Conservation (phyloP, 495 filamentous ascomycete species). For the Daldinia concentrica region DNA sequence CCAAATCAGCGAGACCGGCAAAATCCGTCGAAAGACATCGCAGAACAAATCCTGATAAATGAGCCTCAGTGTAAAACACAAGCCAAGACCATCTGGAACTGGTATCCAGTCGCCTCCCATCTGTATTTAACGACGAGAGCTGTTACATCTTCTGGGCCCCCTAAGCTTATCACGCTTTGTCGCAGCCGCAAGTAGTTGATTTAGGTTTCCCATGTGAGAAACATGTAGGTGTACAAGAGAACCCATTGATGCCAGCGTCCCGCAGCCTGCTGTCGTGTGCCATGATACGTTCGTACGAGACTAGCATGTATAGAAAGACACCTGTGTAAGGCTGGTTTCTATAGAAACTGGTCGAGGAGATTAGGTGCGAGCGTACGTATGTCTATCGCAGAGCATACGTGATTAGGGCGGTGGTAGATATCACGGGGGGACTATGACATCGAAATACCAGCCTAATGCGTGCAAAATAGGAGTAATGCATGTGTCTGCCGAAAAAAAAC, state of each 20-base stretch:
- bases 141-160: background rate
- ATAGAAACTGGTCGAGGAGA: background rate
- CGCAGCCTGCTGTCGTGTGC: background rate
- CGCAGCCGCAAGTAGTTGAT: conserved; percentile 5
- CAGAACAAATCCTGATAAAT: conserved; percentile 7
- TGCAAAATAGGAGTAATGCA: conserved; percentile 5
- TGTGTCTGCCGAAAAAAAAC: conserved; percentile 24
- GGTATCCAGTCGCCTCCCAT: conserved; percentile 1
- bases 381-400: background rate
- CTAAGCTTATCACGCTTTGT: background rate
- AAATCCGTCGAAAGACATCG: conserved; percentile 10
- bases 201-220: background rate
- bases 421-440: background rate
- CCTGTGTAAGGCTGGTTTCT: background rate
- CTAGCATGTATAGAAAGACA: background rate
- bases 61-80: background rate
- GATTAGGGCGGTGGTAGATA: background rate
- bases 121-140: background rate
- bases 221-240: background rate
- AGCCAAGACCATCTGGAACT: conserved; percentile 6
- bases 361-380: background rate
- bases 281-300: background rate
- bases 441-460: background rate
- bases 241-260: background rate
- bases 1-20: background rate